Evolutionary conservation across 2,329 filamentous ascomycete species (phyloP), one percentile per base, ranked within the genome.

Genomic region (Aspergillus udagawae): DNA sequence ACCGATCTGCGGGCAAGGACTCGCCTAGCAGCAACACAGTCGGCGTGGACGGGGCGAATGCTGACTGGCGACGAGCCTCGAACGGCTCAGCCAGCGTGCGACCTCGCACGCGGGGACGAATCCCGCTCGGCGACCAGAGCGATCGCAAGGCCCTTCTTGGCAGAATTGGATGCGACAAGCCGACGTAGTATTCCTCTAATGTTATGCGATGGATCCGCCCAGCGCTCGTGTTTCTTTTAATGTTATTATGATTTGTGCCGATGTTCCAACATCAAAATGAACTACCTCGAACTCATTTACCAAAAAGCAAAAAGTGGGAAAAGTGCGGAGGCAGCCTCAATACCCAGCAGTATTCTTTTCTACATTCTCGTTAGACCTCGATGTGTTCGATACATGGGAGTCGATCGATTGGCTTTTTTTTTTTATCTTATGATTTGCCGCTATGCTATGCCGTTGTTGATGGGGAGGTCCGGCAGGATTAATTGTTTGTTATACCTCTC

Each of bases 91-190:
- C 64, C 3, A 63, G 68, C 12, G 65, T 71, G 47, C 71, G 73
- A 45, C 70, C 71, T 35, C 70, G 71, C 8, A 67, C 69, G n/a
- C 71, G 73, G 41, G 73, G 73, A 38, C 69, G 72, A 35, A 70
- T 75, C 49, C 73, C 68, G 32, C 69, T 76, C 53, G 67, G 67
- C 38, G 73, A 76, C 49, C 73, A 73, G 55, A 74, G 71, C 60
- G 75, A 77, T 50, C 70, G 73, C 35, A 94, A 93, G 79, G 90
- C 92, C 72, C 78, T 94, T 63, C 80, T 94, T 53, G 89, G 89
- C 48, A 82, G 90, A 53, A 94, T 94, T 68, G 90, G 90, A 51
- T 94, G 90, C 72, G 89, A 92, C 73, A 91, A 91, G 79, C 88
- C 73, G 27, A 73, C 71, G 35, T 71, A 67, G 51, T n/a, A 51